Evolutionary conservation across 2,329 filamentous ascomycete species (phyloP).

Genomic region (Epichloe uncinata): DNA sequence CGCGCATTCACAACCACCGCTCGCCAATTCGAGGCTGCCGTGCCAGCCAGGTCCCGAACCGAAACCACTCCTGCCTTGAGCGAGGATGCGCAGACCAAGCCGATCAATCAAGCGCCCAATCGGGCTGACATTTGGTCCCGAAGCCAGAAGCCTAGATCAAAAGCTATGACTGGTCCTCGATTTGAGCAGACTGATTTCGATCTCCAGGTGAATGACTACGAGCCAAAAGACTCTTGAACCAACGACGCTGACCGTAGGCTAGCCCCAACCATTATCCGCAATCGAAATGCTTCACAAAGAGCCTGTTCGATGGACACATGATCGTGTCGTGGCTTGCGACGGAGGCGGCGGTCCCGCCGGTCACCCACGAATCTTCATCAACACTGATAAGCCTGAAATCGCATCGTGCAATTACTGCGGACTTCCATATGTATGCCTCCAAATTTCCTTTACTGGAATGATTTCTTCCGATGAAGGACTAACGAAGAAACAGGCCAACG

Average conservation of each 20-base stretch:
- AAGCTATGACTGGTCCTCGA: conserved; percentile 84
- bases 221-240: neutral
- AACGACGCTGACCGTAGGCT: conserved; percentile 12
- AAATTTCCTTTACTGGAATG: neutral
- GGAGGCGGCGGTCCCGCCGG: conserved; percentile 83
- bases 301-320: conserved; percentile 83
- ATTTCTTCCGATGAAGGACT: neutral
- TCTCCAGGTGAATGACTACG: conserved; percentile 64
- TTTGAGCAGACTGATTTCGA: conserved; percentile 97
- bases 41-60: conserved; percentile 23
- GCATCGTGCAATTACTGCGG: conserved; percentile 86
- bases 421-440: conserved; percentile 67
- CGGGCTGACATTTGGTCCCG: conserved; percentile 66
- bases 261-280: conserved; percentile 82
- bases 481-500: conserved; percentile 54
- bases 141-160: conserved; percentile 67
- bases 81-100: conserved; percentile 29
- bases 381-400: conserved; percentile 94
- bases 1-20: conserved; percentile 36
- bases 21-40: conserved; percentile 31
- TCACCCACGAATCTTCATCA: conserved; percentile 93
- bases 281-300: conserved; percentile 96
- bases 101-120: conserved; percentile 74
- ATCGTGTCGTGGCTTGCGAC: conserved; percentile 72
- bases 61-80: conserved; percentile 30